phyloP scores from a whole-genome alignment of 805 yeast genomes.

The Scheffersomyces amazonensis region DNA sequence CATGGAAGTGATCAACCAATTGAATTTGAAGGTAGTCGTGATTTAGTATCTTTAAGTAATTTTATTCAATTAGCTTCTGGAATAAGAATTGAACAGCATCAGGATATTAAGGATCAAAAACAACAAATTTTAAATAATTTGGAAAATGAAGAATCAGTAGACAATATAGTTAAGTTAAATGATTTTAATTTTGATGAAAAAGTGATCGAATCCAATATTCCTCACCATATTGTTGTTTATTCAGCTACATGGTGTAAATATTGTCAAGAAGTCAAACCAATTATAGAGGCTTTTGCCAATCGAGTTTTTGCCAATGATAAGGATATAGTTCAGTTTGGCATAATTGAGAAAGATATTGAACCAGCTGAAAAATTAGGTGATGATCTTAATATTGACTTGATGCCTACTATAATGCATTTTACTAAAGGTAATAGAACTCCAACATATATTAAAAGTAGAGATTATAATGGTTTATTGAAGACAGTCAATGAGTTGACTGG shows the following conservation, averaged over 20 bases:
- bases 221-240: conserved; percentile 46
- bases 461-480: conserved; percentile 16
- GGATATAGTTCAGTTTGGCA: conserved; percentile 30
- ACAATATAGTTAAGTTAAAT: conserved; percentile 19
- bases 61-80: conserved; percentile 45
- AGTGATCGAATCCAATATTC: conserved; percentile 31
- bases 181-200: conserved; percentile 43
- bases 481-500: conserved; percentile 27
- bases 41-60: conserved; percentile 46
- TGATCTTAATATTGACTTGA: conserved; percentile 39
- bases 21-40: conserved; percentile 56
- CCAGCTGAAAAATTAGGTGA: conserved; percentile 41
- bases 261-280: conserved; percentile 53
- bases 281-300: conserved; percentile 48
- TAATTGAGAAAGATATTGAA: conserved; percentile 46
- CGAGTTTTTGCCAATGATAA: conserved; percentile 40
- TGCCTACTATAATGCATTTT: conserved; percentile 58
- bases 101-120: conserved; percentile 1
- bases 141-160: conserved; percentile 9
- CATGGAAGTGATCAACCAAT: conserved; percentile 50
- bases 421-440: conserved; percentile 28
- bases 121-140: conserved; percentile 1
- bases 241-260: conserved; percentile 62
- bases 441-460: conserved; percentile 19
- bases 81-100: conserved; percentile 11